Conservation (phyloP, 2,329 filamentous ascomycete genomes). For the Madurella mycetomatis region DNA sequence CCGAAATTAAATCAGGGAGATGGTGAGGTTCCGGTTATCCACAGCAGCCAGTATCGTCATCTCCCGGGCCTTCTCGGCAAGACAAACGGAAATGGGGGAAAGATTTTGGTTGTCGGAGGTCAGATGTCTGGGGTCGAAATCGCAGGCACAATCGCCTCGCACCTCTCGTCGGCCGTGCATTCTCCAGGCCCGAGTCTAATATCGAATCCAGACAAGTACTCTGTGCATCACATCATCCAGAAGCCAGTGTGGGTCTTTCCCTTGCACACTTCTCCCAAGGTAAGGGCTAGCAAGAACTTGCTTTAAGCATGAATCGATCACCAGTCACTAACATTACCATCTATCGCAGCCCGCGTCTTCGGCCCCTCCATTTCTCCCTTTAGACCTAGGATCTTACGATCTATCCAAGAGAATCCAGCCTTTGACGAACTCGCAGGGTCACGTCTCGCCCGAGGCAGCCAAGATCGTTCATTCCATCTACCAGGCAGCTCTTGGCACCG, state of each 20-base stretch:
- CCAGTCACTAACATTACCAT: neutral
- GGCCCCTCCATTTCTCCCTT: slow-evolving; percentile 61
- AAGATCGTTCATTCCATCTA: slow-evolving; percentile 49
- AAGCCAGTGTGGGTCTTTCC: slow-evolving; percentile 71
- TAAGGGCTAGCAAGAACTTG: slow-evolving; percentile 22
- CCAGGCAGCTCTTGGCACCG: slow-evolving; percentile 44
- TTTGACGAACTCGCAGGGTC: slow-evolving; percentile 60
- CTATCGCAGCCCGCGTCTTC: slow-evolving; percentile 38
- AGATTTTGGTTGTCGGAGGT: slow-evolving; percentile 70
- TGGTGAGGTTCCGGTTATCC: slow-evolving; percentile 49
- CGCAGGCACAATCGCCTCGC: slow-evolving; percentile 65
- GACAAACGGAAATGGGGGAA: slow-evolving; percentile 42
- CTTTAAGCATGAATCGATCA: neutral
- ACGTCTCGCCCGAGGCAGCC: slow-evolving; percentile 56
- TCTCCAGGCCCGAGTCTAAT: slow-evolving; percentile 43
- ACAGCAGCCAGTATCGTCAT: slow-evolving; percentile 64
- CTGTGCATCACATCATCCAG: slow-evolving; percentile 64
- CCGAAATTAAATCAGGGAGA: slow-evolving; percentile 40
- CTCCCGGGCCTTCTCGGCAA: slow-evolving; percentile 45
- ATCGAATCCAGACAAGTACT: slow-evolving; percentile 44
- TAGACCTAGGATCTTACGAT: slow-evolving; percentile 71
- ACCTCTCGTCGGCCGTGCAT: slow-evolving; percentile 61
- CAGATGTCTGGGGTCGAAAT: slow-evolving; percentile 81
- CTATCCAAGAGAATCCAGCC: slow-evolving; percentile 55
- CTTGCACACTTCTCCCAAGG: slow-evolving; percentile 48